phyloP scores from a whole-genome alignment of 345 rosid species.

The Camelina hispida region DNA sequence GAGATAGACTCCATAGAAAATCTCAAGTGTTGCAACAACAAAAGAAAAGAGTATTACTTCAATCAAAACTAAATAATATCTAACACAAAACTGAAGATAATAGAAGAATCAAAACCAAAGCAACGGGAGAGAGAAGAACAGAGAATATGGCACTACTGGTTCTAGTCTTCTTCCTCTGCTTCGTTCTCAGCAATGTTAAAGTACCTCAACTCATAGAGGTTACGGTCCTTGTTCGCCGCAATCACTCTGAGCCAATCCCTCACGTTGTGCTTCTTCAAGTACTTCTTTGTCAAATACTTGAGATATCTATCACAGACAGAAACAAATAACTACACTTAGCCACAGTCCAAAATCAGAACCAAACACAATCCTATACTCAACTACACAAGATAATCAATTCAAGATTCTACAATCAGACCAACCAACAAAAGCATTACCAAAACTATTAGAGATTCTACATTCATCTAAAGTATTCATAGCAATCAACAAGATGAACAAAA shows the following conservation, averaged over 20 bases:
- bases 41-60: constrained; percentile 9
- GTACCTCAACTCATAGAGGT: constrained; percentile 83
- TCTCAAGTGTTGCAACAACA: neutral
- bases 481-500: neutral
- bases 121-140: neutral
- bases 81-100: constrained; percentile 12
- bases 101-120: constrained; percentile 19
- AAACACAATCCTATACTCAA: neutral
- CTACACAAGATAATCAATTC: neutral
- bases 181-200: constrained; percentile 95
- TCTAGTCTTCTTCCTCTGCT: constrained; percentile 84
- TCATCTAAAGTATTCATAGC: too few species aligned
- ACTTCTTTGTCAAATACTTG: constrained; percentile 88
- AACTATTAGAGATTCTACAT: neutral
- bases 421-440: neutral
- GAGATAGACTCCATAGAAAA: constrained; percentile 3
- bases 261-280: constrained; percentile 90
- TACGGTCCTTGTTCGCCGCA: constrained; percentile 84
- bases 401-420: neutral
- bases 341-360: neutral
- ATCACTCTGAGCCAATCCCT: constrained; percentile 94
- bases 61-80: constrained; percentile 18
- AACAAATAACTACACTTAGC: neutral
- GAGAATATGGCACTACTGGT: neutral
- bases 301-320: constrained; percentile 56